These are phyloP conservation scores for Mallotus japonicus DNA, from an alignment of 441 rosid species.

Conservation along the genomic window DNA sequence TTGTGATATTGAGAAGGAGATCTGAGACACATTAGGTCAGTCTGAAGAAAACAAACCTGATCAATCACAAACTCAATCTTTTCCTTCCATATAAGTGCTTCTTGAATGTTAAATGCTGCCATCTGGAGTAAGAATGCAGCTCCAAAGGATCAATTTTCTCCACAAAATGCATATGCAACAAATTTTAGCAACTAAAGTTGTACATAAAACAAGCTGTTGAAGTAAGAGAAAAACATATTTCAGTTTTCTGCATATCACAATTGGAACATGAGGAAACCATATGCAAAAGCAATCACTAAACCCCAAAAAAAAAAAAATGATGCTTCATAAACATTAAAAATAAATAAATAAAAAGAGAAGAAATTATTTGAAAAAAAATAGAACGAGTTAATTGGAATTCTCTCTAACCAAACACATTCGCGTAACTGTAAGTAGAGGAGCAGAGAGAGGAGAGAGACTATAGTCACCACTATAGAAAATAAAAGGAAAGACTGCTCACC, in stretches of 20 bases:
- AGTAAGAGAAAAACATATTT: background rate
- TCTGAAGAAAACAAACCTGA: slow-evolving; percentile 53
- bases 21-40: background rate
- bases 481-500: slow-evolving; percentile 47
- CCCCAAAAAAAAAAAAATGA: background rate
- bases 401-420: background rate
- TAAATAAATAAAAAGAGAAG: too few relatives aligned
- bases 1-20: background rate
- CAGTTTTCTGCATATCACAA: background rate
- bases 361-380: background rate
- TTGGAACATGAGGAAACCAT: background rate
- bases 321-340: background rate
- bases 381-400: slow-evolving; percentile 1
- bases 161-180: background rate
- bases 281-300: background rate
- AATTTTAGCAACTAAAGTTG: background rate
- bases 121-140: slow-evolving; percentile 55
- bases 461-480: slow-evolving; percentile 9
- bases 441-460: background rate
- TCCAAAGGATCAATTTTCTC: slow-evolving; percentile 18
- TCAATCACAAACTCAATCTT: slow-evolving; percentile 88
- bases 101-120: slow-evolving; percentile 99
- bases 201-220: background rate
- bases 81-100: slow-evolving; percentile 92
- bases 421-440: background rate